Base-by-base conservation (phyloP, 2,329 filamentous ascomycete genomes). In the Corinectria fuckeliana region DNA sequence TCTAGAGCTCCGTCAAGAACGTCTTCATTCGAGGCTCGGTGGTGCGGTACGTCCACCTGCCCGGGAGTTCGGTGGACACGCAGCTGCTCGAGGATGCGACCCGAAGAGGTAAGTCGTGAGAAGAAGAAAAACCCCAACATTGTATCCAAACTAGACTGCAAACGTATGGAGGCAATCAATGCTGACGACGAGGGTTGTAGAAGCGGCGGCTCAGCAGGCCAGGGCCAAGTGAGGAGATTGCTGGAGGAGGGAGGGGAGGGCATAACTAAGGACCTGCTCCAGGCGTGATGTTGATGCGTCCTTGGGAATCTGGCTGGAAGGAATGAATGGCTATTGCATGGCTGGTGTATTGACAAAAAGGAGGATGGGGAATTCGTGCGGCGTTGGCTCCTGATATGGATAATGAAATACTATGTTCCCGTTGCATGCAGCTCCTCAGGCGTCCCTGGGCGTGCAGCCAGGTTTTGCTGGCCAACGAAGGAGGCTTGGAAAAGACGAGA, bases 11-110 rank as follows among this genome's bases (percentile, higher is more conserved):
- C 16, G 93, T 97, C 66, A 96, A 96, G 81, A 97, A 96, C 73
- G 92, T 97, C 78, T 97, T 97, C 75, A 96, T 97, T 72, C 87
- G 93, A 71, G 93, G 93, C 28, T 96, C 91, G 56, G 93, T 97
- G 42, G 93, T 97, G 65, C 85, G 93, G 69, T 97, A 97, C 73
- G 92, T 97, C 49, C 92, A 97, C 76, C 81, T 97, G 50, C 93
- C 93, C 0, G 89, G 89, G 7, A 85, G 83, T 25, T 90, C 91
- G 41, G 93, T 97, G 36, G 93, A 97, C 74, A 90, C 93, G 23
- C 90, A 91, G 30, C 78, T 97, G 63, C 78, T 97, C 62, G 93
- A 97, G 80, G 93, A 97, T 80, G 93, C 93, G 18, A 96, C 92
- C 60, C 87, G 92, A 76, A 88, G 92, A 88, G 91, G 91, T 91